Evolutionary conservation across 1,284 basidiomycete genomes (phyloP).

Genomic region (Leccinum subfulvum): DNA sequence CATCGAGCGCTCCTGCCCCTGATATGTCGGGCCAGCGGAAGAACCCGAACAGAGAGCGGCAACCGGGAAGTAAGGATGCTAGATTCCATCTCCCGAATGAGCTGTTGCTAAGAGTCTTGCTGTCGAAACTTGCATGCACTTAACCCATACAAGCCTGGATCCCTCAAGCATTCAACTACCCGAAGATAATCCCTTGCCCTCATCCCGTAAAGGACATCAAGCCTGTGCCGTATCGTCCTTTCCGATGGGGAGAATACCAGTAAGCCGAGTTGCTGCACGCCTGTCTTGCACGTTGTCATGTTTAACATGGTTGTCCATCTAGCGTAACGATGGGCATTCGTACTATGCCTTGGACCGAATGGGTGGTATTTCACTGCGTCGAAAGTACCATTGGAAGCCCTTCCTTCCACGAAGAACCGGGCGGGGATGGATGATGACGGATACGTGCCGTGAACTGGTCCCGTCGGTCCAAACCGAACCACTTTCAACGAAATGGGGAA

Average conservation of each 20-base stretch:
- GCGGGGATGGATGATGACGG: conserved; percentile 10
- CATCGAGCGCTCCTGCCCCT: not conserved
- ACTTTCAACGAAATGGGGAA: conserved; percentile 1
- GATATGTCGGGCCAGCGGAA: not conserved
- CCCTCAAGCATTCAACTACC: conserved; percentile 52
- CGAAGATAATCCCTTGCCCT: conserved; percentile 42
- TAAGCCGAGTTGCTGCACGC: conserved; percentile 34
- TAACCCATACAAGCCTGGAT: conserved; percentile 43
- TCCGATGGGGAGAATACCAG: conserved; percentile 67
- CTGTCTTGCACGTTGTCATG: not conserved
- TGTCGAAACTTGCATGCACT: not conserved
- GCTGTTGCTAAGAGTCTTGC: not conserved
- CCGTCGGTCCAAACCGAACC: conserved; percentile 10
- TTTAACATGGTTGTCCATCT: not conserved
- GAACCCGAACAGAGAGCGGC: conserved; percentile 26
- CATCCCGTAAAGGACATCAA: conserved; percentile 43
- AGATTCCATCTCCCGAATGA: not conserved
- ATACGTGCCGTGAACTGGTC: conserved; percentile 6
- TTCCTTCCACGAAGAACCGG: conserved; percentile 16
- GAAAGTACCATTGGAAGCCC: conserved; percentile 21
- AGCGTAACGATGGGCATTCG: conserved; percentile 75
- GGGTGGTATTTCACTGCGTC: conserved; percentile 43
- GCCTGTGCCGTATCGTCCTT: conserved; percentile 65
- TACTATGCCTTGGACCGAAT: conserved; percentile 63
- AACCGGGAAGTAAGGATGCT: conserved; percentile 26